Conservation (phyloP, 176 grass and related monocot genomes). For the Aegilops umbellulata region DNA sequence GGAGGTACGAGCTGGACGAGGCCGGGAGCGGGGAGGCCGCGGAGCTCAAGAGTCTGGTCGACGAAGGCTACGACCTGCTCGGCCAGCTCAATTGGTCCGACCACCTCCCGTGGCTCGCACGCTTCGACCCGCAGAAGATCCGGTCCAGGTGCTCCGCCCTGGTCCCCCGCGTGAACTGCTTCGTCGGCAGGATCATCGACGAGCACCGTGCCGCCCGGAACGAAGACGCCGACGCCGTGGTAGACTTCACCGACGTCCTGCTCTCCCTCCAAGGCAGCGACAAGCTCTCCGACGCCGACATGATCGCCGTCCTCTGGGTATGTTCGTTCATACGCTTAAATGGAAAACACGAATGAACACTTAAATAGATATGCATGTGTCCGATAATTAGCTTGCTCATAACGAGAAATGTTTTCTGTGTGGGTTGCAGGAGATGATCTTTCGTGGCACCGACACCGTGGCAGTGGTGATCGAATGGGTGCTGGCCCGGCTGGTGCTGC, state of each 20-base stretch:
- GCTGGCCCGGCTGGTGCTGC: slow-evolving; percentile 50
- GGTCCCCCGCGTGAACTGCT: slow-evolving; percentile 55
- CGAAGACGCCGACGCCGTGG: not conserved
- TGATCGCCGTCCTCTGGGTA: slow-evolving; percentile 85
- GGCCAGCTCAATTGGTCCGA: slow-evolving; percentile 83
- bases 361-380: not conserved
- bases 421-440: slow-evolving; percentile 74
- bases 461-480: slow-evolving; percentile 84
- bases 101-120: slow-evolving; percentile 50
- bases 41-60: slow-evolving; percentile 64
- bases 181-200: slow-evolving; percentile 61
- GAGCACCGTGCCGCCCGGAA: slow-evolving; percentile 38
- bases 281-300: slow-evolving; percentile 67
- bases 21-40: slow-evolving; percentile 35
- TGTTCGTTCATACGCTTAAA: not conserved
- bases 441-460: slow-evolving; percentile 84
- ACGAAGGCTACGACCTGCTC: slow-evolving; percentile 71
- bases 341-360: not conserved
- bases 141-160: slow-evolving; percentile 53
- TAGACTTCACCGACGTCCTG: slow-evolving; percentile 75
- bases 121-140: slow-evolving; percentile 55
- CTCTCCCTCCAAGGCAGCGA: slow-evolving; percentile 59
- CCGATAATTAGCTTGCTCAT: not conserved
- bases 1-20: slow-evolving; percentile 39
- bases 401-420: not conserved